Conservation (phyloP, 306 rosid species). For the Bauhinia variegata region DNA sequence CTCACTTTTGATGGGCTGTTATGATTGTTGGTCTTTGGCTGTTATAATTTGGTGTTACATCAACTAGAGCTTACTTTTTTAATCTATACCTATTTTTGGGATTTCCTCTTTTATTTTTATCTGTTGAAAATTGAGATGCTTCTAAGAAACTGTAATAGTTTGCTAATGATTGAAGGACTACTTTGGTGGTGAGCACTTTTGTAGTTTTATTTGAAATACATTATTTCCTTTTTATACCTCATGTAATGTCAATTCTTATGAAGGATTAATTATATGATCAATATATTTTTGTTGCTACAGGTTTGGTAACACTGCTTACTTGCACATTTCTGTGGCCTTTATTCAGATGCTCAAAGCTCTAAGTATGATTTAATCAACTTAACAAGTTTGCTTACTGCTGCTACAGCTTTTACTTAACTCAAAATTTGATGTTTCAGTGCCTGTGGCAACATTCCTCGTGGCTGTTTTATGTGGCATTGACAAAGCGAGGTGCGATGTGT, state of each 20-base stretch:
- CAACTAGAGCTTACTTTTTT: neutral
- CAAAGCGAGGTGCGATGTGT: slow-evolving; percentile 89
- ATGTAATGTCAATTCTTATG: slow-evolving; percentile 7
- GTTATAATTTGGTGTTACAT: neutral
- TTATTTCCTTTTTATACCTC: neutral
- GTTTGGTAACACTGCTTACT: slow-evolving; percentile 98
- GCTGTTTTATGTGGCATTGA: slow-evolving; percentile 91
- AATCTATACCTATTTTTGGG: neutral
- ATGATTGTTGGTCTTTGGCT: neutral
- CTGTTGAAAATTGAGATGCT: neutral
- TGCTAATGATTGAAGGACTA: neutral
- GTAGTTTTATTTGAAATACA: neutral
- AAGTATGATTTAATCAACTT: slow-evolving; percentile 59
- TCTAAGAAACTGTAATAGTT: slow-evolving; percentile 8
- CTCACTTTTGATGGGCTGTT: neutral
- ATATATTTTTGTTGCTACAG: slow-evolving; percentile 44
- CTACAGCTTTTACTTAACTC: slow-evolving; percentile 22
- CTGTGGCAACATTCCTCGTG: slow-evolving; percentile 89
- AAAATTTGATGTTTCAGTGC: slow-evolving; percentile 70
- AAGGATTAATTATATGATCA: slow-evolving; percentile 1
- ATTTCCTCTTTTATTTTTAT: neutral
- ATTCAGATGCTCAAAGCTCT: slow-evolving; percentile 99
- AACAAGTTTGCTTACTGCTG: slow-evolving; percentile 11
- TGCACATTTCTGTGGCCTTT: slow-evolving; percentile 97
- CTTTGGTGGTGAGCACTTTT: neutral